Base-by-base conservation (phyloP, 179 eudicot genomes). In the Nepenthes alata region DNA sequence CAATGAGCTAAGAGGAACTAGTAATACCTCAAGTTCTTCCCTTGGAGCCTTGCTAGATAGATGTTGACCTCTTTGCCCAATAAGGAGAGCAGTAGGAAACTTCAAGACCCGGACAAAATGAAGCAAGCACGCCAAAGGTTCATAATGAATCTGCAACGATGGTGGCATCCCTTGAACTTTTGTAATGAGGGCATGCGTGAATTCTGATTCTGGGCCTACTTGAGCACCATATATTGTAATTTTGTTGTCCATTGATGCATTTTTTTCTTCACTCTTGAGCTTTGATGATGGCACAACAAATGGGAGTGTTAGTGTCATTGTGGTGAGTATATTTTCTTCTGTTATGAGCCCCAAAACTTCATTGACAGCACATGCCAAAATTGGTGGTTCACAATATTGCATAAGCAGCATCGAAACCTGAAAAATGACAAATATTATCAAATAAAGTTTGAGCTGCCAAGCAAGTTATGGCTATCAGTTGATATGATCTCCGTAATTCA, bases 371-470 rank as follows among this genome's bases (percentile, higher is more conserved):
- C 94, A 86, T 62, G 77, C 81, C 73, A 86, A 65, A 67, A 82
- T 34, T 57, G 96, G 96, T 48, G 94, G 80, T 63, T 80, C 85
- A 54, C 77, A 82, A 55, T 67, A 69, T 52, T 84, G 67, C 78
- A 88, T 53, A 44, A 88, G 83, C 73, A 88, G 38, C 64, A 84
- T 35, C 7, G 96, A 82, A 54, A 84, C 86, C 96, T 88, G 81
- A 60, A 62, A 60, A 64, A 52, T 10, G 54, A 14, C 57, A 38
- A 16, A 62, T 25, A 25, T 25, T 25, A 25, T 25, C 25, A 25
- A 25, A 25, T 25, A 25, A 25, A 25, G 25, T 25, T 25, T 25
- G 25, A 54, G 48, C 9, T 55, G 4, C 16, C 39, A 56, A 25
- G 37, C 37, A 16, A 8, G 13, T 56, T 8, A 8, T 52, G 16